Conservation (phyloP, 306 rosid genomes). For the Ammopiptanthus mongolicus region DNA sequence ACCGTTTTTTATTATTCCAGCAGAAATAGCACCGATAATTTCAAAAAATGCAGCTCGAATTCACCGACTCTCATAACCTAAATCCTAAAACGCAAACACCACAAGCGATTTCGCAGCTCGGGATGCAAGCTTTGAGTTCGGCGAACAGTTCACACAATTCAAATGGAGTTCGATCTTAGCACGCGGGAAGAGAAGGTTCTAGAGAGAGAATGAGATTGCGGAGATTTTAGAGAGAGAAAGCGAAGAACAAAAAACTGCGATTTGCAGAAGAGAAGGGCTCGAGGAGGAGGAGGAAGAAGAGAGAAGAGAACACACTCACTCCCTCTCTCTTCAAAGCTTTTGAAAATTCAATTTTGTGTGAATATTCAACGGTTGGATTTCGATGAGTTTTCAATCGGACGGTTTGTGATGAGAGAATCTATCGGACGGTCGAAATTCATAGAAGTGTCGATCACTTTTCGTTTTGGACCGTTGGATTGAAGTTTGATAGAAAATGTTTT, state of each 20-base stretch:
- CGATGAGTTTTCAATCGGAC: constrained; percentile 29
- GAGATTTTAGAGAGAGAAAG: background rate
- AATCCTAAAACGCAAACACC: constrained; percentile 4
- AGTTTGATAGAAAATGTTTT: background rate
- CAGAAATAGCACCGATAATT: background rate
- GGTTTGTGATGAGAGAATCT: background rate
- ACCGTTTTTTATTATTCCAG: constrained; percentile 18
- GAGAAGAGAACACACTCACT: constrained; percentile 28
- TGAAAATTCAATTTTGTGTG: constrained; percentile 88
- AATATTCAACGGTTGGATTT: constrained; percentile 66
- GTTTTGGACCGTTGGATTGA: constrained; percentile 39
- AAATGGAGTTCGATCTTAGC: constrained; percentile 28
- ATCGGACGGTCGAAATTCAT: constrained; percentile 53
- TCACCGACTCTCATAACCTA: constrained; percentile 32
- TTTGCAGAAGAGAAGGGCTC: constrained; percentile 17
- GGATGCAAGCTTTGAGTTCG: constrained; percentile 25
- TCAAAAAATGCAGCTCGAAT: constrained; percentile 31
- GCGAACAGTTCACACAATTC: constrained; percentile 23
- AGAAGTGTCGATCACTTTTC: constrained; percentile 17
- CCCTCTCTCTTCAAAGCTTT: constrained; percentile 92
- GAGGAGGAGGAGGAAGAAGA: constrained; percentile 15
- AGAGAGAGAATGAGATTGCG: background rate
- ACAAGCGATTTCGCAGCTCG: constrained; percentile 35
- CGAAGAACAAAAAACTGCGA: background rate
- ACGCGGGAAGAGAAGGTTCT: background rate